These are phyloP conservation scores for Metschnikowia koreensis DNA, from an alignment of 805 yeast species.

Conservation along the genomic window DNA sequence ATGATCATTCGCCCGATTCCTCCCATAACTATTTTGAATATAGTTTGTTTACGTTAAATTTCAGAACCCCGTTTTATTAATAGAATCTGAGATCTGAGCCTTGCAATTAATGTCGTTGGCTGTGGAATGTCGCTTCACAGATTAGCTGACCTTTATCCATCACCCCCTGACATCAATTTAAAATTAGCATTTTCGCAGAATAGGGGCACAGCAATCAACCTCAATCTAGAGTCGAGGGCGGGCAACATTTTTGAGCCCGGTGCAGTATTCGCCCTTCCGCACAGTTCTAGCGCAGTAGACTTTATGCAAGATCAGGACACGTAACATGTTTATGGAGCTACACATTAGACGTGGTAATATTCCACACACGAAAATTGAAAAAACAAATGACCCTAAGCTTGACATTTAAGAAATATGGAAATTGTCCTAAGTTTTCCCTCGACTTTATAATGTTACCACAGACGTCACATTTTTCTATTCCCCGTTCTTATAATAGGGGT, in stretches of 20 bases:
- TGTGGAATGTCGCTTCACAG: too few relatives aligned
- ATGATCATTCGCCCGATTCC: too few relatives aligned
- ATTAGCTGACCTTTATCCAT: too few relatives aligned
- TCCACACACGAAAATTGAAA: not conserved
- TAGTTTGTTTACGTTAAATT: too few relatives aligned
- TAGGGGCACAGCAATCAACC: not conserved
- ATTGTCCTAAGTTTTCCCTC: too few relatives aligned
- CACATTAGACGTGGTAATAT: not conserved
- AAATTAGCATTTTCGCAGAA: not conserved
- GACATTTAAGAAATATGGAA: too few relatives aligned
- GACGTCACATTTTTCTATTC: too few relatives aligned
- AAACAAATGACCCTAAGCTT: not conserved
- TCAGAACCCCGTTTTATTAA: too few relatives aligned
- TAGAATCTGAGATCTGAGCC: too few relatives aligned
- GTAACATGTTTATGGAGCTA: not conserved
- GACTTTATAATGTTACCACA: too few relatives aligned
- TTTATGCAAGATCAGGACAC: constrained; percentile 5
- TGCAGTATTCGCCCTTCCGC: not conserved
- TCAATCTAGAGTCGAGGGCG: not conserved
- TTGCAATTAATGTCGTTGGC: too few relatives aligned
- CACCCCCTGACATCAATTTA: not conserved
- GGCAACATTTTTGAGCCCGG: not conserved
- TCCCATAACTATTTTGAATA: too few relatives aligned
- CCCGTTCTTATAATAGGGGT: not conserved
- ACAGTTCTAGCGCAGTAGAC: not conserved